Evolutionary conservation across 164 flowering plant genomes (phyloP), one percentile per base, ranked within the genome.

Genomic region (Tetracentron sinense): DNA sequence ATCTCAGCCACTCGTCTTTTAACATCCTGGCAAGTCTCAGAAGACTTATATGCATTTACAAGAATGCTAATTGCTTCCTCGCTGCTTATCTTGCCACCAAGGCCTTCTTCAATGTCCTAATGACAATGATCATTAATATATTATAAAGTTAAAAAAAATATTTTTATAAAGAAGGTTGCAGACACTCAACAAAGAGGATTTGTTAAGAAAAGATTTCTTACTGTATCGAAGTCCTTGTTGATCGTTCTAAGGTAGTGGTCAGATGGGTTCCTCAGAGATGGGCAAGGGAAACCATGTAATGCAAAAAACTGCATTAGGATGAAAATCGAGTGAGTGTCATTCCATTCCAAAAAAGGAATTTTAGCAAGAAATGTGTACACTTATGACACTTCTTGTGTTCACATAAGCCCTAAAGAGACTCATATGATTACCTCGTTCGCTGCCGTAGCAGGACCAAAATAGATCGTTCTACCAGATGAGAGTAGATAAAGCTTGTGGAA

Each of bases 241-340:
- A 90, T 82, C 8, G 81, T 83, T 72, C 71, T 75, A 12, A 90
- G 91, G 63, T 53, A 90, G 67, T 90, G 95, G 77, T 88, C 97
- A 0, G 95, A 82, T 7, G 95, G 97, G 52, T 86, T 90, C 56
- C 78, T 79, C 54, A 78, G 75, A 61, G 62, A 66, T 4, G 97
- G 91, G 76, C 91, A 88, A 6, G 88, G 85, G 60, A 86, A 86
- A 3, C 91, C 97, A 79, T 72, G 82, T 27, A 20, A 15, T 7
- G 85, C 73, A 46, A 88, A 90, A 59, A 88, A 82, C 95, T 90
- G 26, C 77, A 67, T 49, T 11, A 35, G 31, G 27, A 23, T 11
- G 17, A 21, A n/a, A n/a, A n/a, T n/a, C n/a, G n/a, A n/a, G n/a
- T n/a, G n/a, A n/a, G n/a, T n/a, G n/a, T n/a, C n/a, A n/a, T n/a